A percentile compares a stretch with the other conserved stretches of the same genome.
phyloP scores from a whole-genome alignment of 2,329 filamentous ascomycete genomes.

The Aspergillus sp. region DNA sequence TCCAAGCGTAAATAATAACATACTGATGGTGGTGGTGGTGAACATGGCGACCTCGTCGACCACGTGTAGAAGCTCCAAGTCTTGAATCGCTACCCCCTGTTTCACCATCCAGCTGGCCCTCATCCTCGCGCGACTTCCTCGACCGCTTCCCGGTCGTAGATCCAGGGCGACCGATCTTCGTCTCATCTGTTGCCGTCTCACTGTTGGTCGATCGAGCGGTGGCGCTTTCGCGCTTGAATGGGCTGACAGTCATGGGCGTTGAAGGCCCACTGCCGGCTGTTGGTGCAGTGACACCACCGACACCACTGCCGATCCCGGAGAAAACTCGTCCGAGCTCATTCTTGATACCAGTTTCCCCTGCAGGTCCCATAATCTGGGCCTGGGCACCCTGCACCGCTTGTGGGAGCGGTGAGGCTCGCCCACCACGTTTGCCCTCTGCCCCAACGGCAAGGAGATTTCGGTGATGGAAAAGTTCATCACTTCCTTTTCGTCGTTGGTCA shows the following conservation, averaged over 20 bases:
- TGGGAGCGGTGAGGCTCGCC: constrained; percentile 79
- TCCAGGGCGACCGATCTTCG: constrained; percentile 36
- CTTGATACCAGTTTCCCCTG: constrained; percentile 84
- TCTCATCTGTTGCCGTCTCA: constrained; percentile 32
- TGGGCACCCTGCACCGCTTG: constrained; percentile 93
- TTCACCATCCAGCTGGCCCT: constrained; percentile 60
- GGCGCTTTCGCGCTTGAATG: constrained; percentile 48
- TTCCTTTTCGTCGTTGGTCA: constrained; percentile 40
- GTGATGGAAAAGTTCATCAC: constrained; percentile 55
- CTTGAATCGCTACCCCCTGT: constrained; percentile 55
- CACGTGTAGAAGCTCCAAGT: constrained; percentile 60
- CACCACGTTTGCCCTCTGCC: constrained; percentile 71
- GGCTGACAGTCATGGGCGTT: constrained; percentile 51
- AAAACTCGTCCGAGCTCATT: constrained; percentile 94
- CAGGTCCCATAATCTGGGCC: constrained; percentile 70
- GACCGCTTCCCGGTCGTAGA: constrained; percentile 54
- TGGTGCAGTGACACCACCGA: constrained; percentile 50
- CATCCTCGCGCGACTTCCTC: constrained; percentile 73
- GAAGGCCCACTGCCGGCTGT: constrained; percentile 48
- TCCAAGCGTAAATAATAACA: constrained; percentile 18
- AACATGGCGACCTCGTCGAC: constrained; percentile 53
- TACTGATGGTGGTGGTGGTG: constrained; percentile 61
- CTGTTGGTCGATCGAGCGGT: constrained; percentile 38
- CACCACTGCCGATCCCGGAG: constrained; percentile 76
- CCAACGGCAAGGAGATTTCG: constrained; percentile 69